phyloP scores from a whole-genome alignment of 179 eudicot genomes.

The Silene noctiflora region DNA sequence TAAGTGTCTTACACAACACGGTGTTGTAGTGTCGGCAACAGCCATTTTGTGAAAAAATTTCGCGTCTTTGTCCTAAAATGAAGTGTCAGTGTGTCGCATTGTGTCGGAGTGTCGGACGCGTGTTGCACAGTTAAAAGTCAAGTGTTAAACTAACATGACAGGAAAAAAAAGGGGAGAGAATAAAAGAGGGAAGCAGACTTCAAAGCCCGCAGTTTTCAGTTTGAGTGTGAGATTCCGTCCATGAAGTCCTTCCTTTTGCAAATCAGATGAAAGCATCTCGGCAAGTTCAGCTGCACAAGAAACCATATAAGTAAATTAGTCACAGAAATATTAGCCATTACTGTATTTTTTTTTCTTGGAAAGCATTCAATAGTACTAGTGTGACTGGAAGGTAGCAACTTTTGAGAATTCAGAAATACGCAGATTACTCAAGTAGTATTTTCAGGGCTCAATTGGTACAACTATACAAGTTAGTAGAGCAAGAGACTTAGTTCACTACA shows the following conservation, averaged over 20 bases:
- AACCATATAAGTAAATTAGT: constrained; percentile 19
- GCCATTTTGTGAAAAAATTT: too few species aligned
- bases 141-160: background rate
- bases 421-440: background rate
- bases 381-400: background rate
- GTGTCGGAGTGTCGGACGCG: too few species aligned
- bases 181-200: constrained; percentile 44
- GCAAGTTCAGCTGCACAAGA: constrained; percentile 79
- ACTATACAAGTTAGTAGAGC: background rate
- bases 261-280: constrained; percentile 74
- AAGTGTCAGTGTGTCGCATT: too few species aligned
- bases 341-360: background rate
- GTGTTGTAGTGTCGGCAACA: too few species aligned
- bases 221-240: constrained; percentile 87
- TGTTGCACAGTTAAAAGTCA: too few species aligned
- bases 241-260: constrained; percentile 71
- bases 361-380: background rate
- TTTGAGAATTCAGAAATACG: background rate
- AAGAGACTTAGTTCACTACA: background rate
- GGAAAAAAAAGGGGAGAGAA: too few species aligned
- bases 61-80: too few species aligned
- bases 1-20: too few species aligned
- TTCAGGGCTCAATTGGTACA: background rate
- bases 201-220: constrained; percentile 82
- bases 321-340: background rate